Base-by-base conservation (phyloP, 2,329 filamentous ascomycete species). In the Alternaria postmessia region DNA sequence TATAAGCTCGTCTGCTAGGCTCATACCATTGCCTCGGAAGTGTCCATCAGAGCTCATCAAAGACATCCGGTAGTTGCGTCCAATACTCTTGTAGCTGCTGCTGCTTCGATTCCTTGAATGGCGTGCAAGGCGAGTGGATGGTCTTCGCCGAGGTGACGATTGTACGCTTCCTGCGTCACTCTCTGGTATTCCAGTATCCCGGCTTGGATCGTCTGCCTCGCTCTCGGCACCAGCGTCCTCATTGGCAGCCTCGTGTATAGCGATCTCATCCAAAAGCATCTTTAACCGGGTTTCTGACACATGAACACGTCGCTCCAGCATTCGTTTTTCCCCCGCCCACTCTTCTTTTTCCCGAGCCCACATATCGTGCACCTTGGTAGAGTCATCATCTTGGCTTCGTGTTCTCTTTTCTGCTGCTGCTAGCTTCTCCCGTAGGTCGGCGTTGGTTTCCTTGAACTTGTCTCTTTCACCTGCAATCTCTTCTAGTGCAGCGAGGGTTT, bases 201-300 rank as follows among this genome's bases (percentile, higher is more conserved):
- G 86, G 41, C 82, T 84, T 3, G 80, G 81, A 39, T 90, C 87
- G 42, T 91, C 88, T 1, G 79, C 82, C 32, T 92, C 88, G 58
- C 82, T 87, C 9, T 89, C 87, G 3, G 80, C 67, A 6, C 75
- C 75, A 28, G 72, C 71, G 11, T 78, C 71, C 51, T 75, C 72
- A 30, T 72, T 67, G 36, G 68, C 72, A 43, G 84, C 84, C 69
- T 93, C 88, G 57, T 88, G 88, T 4, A 87, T 85, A n/a, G 89
- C 88, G 51, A 99, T 87, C 78, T 98, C 95, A 38, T 94, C 92
- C 44, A 99, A 83, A 11, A 99, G 86, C 11, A 87, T 85, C 75
- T 94, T 95, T 55, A 99, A 79, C 38, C 94, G 89, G 30, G 86
- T 91, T 80, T 99, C 95, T 2, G 93, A 91, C n/a, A 97, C 86